Percentiles rank a stretch among this genome's conserved stretches.
These are phyloP conservation scores for Globisporangium acanthophoron DNA, from an alignment of 352 stramenopile species.

Conservation along the genomic window DNA sequence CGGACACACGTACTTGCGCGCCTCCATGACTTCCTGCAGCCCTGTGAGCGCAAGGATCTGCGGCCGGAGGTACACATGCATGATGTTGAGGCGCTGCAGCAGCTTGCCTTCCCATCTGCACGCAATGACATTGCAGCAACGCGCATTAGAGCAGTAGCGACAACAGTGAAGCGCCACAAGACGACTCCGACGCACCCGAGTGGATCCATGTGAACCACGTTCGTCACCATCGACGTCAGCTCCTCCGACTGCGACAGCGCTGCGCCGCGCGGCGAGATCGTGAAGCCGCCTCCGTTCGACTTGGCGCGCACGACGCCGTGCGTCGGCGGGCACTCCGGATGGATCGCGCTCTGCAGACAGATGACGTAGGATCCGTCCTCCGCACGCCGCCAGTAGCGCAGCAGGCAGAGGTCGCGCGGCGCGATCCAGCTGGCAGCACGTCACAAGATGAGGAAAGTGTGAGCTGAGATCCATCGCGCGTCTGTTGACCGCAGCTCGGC, in stretches of 20 bases:
- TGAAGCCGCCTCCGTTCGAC: conserved; percentile 57
- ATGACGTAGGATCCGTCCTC: conserved; percentile 76
- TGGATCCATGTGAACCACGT: conserved; percentile 67
- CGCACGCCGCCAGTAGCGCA: conserved; percentile 67
- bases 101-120: conserved; percentile 49
- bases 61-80: conserved; percentile 53
- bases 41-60: conserved; percentile 56
- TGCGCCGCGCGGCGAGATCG: conserved; percentile 40
- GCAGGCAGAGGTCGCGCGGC: conserved; percentile 58
- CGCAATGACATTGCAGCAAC: background rate
- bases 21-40: conserved; percentile 67
- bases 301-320: conserved; percentile 53
- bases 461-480: background rate
- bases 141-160: background rate
- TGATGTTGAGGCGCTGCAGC: conserved; percentile 47
- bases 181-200: conserved; percentile 18
- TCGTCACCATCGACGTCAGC: conserved; percentile 60
- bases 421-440: conserved; percentile 43
- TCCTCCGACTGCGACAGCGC: conserved; percentile 25
- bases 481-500: too few species aligned
- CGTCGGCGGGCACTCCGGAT: conserved; percentile 64
- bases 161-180: background rate
- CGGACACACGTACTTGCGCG: conserved; percentile 65
- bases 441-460: background rate
- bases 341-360: conserved; percentile 68